A percentile compares a stretch with the other conserved stretches of the same genome.
Conservation (phyloP, 2,329 filamentous ascomycete genomes). For the Biscogniauxia sp. region DNA sequence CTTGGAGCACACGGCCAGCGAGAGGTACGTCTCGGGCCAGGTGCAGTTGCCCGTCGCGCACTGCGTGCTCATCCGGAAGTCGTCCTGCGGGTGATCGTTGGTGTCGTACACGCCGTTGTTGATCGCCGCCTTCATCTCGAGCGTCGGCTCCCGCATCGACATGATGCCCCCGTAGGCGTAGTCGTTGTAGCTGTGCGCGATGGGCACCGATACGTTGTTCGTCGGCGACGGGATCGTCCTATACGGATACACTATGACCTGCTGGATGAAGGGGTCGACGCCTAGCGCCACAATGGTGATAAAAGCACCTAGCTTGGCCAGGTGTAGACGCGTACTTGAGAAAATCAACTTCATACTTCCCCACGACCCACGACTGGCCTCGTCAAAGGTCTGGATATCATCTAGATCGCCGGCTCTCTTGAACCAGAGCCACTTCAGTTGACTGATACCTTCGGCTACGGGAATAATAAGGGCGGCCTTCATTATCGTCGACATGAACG, state of each 20-base stretch:
- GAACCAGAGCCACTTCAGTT: conserved; percentile 18
- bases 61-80: conserved; percentile 4
- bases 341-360: conserved; percentile 14
- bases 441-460: conserved; percentile 15
- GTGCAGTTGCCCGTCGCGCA: conserved; percentile 14
- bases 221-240: conserved; percentile 1
- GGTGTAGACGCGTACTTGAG: conserved; percentile 6
- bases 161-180: conserved; percentile 9
- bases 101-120: conserved; percentile 12
- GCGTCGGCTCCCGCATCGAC: conserved; percentile 6
- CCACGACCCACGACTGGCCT: conserved; percentile 16
- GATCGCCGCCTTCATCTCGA: conserved; percentile 13
- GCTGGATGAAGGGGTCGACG: conserved; percentile 15
- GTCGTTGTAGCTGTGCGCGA: conserved; percentile 2
- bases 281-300: conserved; percentile 12
- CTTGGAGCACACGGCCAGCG: conserved; percentile 13
- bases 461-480: conserved; percentile 14
- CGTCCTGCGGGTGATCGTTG: conserved; percentile 3
- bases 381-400: conserved; percentile 18
- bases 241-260: conserved; percentile 14
- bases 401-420: conserved; percentile 7
- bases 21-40: conserved; percentile 10
- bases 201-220: conserved; percentile 5
- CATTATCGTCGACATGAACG: conserved; percentile 16
- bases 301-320: conserved; percentile 18